Base-by-base conservation (phyloP, 495 filamentous ascomycete genomes). In the Penicillium daleae region DNA sequence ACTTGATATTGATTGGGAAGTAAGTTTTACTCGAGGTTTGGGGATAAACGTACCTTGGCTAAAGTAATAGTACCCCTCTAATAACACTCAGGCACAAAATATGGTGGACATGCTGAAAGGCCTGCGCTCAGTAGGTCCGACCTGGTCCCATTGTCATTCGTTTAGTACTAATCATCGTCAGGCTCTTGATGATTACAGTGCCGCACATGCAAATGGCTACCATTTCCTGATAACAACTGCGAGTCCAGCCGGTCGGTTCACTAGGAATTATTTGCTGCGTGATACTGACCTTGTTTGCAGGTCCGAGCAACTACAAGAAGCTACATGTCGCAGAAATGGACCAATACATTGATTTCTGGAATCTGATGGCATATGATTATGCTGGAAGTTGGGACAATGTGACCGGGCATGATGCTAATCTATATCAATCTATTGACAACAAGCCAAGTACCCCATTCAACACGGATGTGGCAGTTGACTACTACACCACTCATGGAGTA, bases 301-400 rank as follows among this genome's bases (percentile, higher is more conserved):
- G 85, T 6, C 78, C 86, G 0, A 60, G 67, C 3, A 84, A 92
- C 69, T 91, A 90, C 72, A 66, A 82, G 29, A 79, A 84, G 46
- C 68, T 93, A 37, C 75, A 26, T 10, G 83, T 27, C 70, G 93
- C 12, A 33, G 64, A 1, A 79, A 92, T 95, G 86, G 84, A 90
- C 64, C 70, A 70, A 40, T 86, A 84, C 56, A 73, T 94, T 10
- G 92, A 96, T 53, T 77, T 75, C 50, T 81, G 80, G 78, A 90
- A 95, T 69, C 74, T 96, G 17, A 93, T 94, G 89, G 87, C 87
- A 8, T 92, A 92, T 63, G 89, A 92, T 70, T 91, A 87, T 63
- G 80, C 87, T 15, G 88, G 89, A 52, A 82, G 82, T 26, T 96
- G 90, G 91, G 88, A 90, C 63, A 66, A 76, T 6, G 73, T 75